Evolutionary conservation across 2,329 filamentous ascomycete genomes (phyloP).

Genomic region (Colletotrichum neosansevieriae): DNA sequence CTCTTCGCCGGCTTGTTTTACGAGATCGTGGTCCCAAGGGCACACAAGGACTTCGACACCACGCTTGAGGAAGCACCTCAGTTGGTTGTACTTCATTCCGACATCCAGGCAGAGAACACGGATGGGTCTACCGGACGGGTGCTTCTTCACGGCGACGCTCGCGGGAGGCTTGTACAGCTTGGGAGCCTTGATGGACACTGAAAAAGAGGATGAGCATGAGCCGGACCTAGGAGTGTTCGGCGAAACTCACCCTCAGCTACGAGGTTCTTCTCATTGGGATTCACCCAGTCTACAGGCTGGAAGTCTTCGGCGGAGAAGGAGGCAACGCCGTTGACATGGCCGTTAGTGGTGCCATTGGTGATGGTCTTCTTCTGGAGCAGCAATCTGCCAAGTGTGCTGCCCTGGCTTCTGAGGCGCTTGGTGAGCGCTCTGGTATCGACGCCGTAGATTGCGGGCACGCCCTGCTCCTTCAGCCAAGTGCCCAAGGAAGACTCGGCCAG

Average conservation of each 20-base stretch:
- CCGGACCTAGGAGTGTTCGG: constrained; percentile 34
- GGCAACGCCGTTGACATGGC: constrained; percentile 42
- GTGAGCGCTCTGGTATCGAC: constrained; percentile 95
- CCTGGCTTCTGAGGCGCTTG: constrained; percentile 92
- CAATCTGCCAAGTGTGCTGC: constrained; percentile 95
- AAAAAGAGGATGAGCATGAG: constrained; percentile 54
- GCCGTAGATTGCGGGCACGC: constrained; percentile 92
- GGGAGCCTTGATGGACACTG: constrained; percentile 90
- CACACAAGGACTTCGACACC: constrained; percentile 95
- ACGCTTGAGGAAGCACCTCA: constrained; percentile 89
- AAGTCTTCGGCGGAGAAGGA: constrained; percentile 63
- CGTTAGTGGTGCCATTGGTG: constrained; percentile 57
- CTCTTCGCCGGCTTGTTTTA: constrained; percentile 78
- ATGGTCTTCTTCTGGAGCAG: constrained; percentile 74
- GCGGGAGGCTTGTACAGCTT: constrained; percentile 85
- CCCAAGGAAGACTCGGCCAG: constrained; percentile 91
- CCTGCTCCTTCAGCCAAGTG: constrained; percentile 96
- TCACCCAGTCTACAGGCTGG: constrained; percentile 86
- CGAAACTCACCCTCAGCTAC: constrained; percentile 87
- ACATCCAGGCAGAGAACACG: constrained; percentile 95
- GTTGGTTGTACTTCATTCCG: constrained; percentile 98
- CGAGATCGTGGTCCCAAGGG: constrained; percentile 96
- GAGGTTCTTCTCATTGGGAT: constrained; percentile 93
- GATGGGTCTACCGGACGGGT: constrained; percentile 87
- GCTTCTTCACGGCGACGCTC: constrained; percentile 76